Conservation (phyloP, 2,329 filamentous ascomycete genomes). For the Rhynchosporium graminicola region DNA sequence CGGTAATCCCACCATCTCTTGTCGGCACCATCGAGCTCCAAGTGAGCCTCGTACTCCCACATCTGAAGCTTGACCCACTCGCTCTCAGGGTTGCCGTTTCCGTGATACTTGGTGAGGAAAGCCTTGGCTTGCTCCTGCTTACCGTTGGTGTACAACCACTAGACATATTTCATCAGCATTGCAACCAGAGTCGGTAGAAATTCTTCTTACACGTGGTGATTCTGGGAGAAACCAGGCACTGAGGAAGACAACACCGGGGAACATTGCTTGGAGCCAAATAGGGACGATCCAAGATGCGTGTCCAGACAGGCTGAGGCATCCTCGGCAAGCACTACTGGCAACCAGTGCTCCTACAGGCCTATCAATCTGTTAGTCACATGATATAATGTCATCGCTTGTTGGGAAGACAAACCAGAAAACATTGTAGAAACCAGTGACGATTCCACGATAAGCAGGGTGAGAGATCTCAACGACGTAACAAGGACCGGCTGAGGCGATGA, state of each 20-base stretch:
- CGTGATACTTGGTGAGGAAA: slow-evolving; percentile 52
- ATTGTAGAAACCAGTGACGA: slow-evolving; percentile 41
- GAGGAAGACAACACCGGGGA: slow-evolving; percentile 50
- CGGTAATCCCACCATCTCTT: slow-evolving; percentile 58
- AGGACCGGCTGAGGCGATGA: slow-evolving; percentile 48
- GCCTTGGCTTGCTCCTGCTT: slow-evolving; percentile 42
- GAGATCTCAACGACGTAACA: slow-evolving; percentile 49
- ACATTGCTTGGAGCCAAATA: slow-evolving; percentile 54
- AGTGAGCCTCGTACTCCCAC: slow-evolving; percentile 51
- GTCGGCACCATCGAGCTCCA: slow-evolving; percentile 51
- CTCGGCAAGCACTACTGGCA: slow-evolving; percentile 54
- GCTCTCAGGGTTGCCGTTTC: slow-evolving; percentile 51
- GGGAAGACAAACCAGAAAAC: slow-evolving; percentile 32
- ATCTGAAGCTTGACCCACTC: slow-evolving; percentile 54
- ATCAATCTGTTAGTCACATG: slow-evolving; percentile 32
- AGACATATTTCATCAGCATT: slow-evolving; percentile 33
- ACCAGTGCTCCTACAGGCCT: slow-evolving; percentile 55
- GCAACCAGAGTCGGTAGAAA: slow-evolving; percentile 33
- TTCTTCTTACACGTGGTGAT: slow-evolving; percentile 43
- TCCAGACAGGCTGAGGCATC: slow-evolving; percentile 46
- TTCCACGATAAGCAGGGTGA: slow-evolving; percentile 48
- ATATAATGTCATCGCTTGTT: background rate
- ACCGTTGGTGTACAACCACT: slow-evolving; percentile 46
- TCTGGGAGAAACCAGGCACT: slow-evolving; percentile 50
- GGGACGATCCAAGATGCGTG: slow-evolving; percentile 50